Conservation (phyloP, 176 grass and related monocot genomes). For the Guadua angustifolia region DNA sequence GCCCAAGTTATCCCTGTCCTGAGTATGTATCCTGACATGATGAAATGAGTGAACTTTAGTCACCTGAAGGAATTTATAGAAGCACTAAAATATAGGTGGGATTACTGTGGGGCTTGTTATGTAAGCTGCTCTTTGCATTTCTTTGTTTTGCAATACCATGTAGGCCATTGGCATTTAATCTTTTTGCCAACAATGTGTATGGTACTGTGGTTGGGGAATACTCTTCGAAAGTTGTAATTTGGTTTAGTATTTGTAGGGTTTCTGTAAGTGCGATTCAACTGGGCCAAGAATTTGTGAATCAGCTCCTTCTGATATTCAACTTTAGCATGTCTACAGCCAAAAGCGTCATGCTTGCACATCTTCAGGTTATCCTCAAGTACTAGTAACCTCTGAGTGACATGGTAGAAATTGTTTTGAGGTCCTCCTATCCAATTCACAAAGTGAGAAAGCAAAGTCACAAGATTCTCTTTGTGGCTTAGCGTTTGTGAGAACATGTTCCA, state of each 20-base stretch:
- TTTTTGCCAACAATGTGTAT: slow-evolving; percentile 10
- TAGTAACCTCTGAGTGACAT: neutral
- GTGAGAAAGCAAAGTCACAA: neutral
- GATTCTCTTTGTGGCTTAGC: neutral
- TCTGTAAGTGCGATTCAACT: neutral
- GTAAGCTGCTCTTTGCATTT: slow-evolving; percentile 2
- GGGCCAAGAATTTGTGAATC: neutral
- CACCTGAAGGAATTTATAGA: neutral
- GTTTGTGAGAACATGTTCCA: slow-evolving; percentile 13
- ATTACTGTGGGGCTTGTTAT: neutral
- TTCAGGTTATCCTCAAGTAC: slow-evolving; percentile 3
- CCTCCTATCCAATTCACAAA: neutral
- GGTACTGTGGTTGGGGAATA: neutral
- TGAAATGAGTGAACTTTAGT: neutral
- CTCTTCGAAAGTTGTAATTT: neutral
- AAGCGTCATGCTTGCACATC: neutral
- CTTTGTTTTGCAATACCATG: slow-evolving; percentile 8
- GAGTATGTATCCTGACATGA: slow-evolving; percentile 1
- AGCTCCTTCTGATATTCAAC: neutral
- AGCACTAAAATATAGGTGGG: neutral
- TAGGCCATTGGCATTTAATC: neutral
- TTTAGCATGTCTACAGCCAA: neutral
- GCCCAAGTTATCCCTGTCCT: neutral
- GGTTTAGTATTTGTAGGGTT: slow-evolving; percentile 8
- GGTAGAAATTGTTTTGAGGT: slow-evolving; percentile 2